These are phyloP conservation scores for Globisporangium perplexum DNA, from an alignment of 352 stramenopile species.

Conservation along the genomic window DNA sequence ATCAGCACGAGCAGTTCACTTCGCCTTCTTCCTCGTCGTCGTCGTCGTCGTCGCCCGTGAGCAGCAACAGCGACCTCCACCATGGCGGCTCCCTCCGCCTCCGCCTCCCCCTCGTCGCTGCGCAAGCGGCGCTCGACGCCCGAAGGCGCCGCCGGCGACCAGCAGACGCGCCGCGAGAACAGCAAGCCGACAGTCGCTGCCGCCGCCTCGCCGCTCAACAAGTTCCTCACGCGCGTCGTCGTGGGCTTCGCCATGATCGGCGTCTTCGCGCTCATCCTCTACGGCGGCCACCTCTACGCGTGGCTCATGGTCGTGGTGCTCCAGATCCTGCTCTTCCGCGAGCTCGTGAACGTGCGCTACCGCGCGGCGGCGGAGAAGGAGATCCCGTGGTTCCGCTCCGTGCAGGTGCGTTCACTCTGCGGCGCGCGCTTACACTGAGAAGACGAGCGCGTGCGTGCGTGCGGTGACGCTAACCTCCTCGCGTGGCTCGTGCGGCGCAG, in stretches of 20 bases:
- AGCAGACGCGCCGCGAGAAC: constrained; percentile 7
- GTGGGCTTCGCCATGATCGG: constrained; percentile 75
- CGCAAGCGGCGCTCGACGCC: constrained; percentile 40
- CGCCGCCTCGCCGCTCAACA: constrained; percentile 28
- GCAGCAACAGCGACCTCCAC: neutral
- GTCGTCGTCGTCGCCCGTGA: neutral
- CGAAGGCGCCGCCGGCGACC: constrained; percentile 14
- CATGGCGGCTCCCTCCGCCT: constrained; percentile 14
- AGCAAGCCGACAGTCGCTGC: constrained; percentile 17
- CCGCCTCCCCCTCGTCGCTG: neutral
- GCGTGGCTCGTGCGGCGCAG: constrained; percentile 22
- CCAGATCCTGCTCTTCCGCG: constrained; percentile 92
- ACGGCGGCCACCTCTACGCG: constrained; percentile 77
- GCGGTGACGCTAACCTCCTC: neutral
- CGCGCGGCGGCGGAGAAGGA: constrained; percentile 91
- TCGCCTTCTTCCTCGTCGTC: neutral
- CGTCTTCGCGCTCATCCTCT: constrained; percentile 64
- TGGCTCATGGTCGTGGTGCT: constrained; percentile 82
- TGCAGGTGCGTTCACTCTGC: constrained; percentile 36
- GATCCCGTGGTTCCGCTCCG: constrained; percentile 97
- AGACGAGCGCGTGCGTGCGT: neutral
- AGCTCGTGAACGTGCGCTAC: constrained; percentile 98
- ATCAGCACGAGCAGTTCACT: neutral
- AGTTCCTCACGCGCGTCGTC: constrained; percentile 71
- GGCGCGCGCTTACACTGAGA: neutral